Evolutionary conservation across 768 basidiomycete species (phyloP).

Genomic region (Phaeotremella skinneri): DNA sequence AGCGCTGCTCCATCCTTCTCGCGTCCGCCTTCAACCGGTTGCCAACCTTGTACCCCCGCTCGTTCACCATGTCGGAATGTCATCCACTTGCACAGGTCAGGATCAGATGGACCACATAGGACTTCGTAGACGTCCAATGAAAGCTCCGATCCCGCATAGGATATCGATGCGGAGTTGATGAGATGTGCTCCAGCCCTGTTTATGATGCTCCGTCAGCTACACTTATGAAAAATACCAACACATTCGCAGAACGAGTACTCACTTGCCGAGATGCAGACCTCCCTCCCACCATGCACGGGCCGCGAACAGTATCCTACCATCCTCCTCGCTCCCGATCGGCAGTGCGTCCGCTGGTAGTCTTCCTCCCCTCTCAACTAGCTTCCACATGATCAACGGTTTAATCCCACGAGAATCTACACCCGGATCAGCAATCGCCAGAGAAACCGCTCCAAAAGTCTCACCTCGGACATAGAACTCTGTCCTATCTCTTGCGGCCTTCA

Average conservation of each 20-base stretch:
- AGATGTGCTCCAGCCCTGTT: conserved; percentile 34
- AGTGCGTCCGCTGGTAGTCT: conserved; percentile 40
- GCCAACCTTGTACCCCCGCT: conserved; percentile 33
- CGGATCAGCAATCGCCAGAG: conserved; percentile 7
- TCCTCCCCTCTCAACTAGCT: conserved; percentile 41
- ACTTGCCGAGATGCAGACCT: conserved; percentile 48
- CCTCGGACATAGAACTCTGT: conserved; percentile 36
- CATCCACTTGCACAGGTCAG: conserved; percentile 42
- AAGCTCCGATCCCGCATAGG: conserved; percentile 44
- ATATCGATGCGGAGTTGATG: conserved; percentile 37
- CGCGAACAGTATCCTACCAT: conserved; percentile 36
- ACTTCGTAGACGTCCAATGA: conserved; percentile 44
- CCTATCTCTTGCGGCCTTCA: conserved; percentile 27
- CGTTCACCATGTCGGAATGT: conserved; percentile 38
- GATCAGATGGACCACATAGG: conserved; percentile 41
- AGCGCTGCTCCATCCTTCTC: conserved; percentile 39
- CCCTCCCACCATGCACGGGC: conserved; percentile 45
- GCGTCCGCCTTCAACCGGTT: conserved; percentile 47
- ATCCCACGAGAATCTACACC: conserved; percentile 34
- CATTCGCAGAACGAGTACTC: conserved; percentile 21
- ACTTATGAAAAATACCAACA: neutral
- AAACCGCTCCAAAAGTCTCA: conserved; percentile 2
- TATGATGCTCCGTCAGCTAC: neutral
- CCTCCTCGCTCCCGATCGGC: conserved; percentile 42
- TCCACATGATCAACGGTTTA: conserved; percentile 45